Percentiles rank a stretch among this genome's conserved stretches.
Conservation (phyloP, 306 rosid species). For the Chamaecrista fasciculata region DNA sequence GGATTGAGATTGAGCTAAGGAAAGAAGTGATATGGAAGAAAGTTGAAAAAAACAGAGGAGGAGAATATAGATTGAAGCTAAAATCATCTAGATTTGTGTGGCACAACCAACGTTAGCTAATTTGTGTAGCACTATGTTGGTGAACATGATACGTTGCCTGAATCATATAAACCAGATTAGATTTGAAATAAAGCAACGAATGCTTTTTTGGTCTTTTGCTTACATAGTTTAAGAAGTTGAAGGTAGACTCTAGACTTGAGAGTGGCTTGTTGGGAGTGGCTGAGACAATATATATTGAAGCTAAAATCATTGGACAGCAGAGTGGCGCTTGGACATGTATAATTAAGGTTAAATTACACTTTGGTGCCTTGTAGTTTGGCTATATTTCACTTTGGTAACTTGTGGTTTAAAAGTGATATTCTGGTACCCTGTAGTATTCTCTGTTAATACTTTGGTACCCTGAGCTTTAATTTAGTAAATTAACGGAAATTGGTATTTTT, state of each 20-base stretch:
- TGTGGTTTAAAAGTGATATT: too few relatives aligned
- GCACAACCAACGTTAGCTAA: not conserved
- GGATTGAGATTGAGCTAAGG: conserved; percentile 36
- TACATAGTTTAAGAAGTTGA: not conserved
- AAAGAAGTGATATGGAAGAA: conserved; percentile 30
- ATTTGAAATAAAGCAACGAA: not conserved
- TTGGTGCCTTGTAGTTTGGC: too few relatives aligned
- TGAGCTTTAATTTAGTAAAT: too few relatives aligned
- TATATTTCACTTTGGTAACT: too few relatives aligned
- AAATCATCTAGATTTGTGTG: not conserved
- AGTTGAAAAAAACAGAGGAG: not conserved
- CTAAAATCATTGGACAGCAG: not conserved
- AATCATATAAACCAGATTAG: conserved; percentile 9
- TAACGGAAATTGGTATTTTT: too few relatives aligned
- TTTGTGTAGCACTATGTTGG: too few relatives aligned
- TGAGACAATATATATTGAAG: not conserved
- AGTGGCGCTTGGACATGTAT: too few relatives aligned
- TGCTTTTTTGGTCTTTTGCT: not conserved
- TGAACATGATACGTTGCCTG: not conserved
- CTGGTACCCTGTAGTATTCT: too few relatives aligned
- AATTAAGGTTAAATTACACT: too few relatives aligned
- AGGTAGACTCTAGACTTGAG: not conserved
- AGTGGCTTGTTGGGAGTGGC: conserved; percentile 21
- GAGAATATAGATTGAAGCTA: conserved; percentile 18
- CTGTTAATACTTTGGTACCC: too few relatives aligned